Evolutionary conservation across 176 grass and related monocot species (phyloP), one percentile per base, ranked within the genome.

Genomic region (Oryza coarctata): DNA sequence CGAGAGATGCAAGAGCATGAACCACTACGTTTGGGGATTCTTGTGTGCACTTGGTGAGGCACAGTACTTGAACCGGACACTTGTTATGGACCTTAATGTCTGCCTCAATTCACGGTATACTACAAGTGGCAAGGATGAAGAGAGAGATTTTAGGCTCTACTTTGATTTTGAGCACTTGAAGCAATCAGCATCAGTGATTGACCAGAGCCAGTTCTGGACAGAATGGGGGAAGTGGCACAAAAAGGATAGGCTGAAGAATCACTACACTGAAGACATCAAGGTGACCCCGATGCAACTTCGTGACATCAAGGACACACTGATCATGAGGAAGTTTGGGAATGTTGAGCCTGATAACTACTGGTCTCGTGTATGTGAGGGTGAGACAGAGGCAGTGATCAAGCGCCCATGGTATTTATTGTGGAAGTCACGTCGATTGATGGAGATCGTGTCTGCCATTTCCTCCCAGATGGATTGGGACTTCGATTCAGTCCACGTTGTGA

Each of bases 1-100:
- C 1, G 92, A 98, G 75, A 91, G 90, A 29, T 98, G 95, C 86
- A 98, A 98, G 86, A 91, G 81, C 92, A 98, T 98, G 95, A 98
- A 98, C 78, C 95, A 92, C 75, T 94, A 77, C 76, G 79, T 98
- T 33, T 94, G 95, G 95, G 91, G 95, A 1, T 91, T 98, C 32
- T 81, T 98, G 26, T 94, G 92, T 74, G 86, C 92, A 0, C 90
- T 97, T 4, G 92, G 95, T 12, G 95, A 98, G 74, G 95, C 95
- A 1, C 86, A 94, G 49, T 93, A 91, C 85, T 87, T 94, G 90
- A 98, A 98, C 26, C 83, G 95, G 44, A 93, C 95, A 0, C 90
- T 98, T 65, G 95, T 94, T 70, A 94, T 98, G 92, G 92, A 98
- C 70, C 82, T 89, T 12, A 84, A 79, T 14, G 71, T 98, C 57